Evolutionary conservation across 371 early-diverging fungal genomes (phyloP).

Genomic region (Synchytrium microbalum): DNA sequence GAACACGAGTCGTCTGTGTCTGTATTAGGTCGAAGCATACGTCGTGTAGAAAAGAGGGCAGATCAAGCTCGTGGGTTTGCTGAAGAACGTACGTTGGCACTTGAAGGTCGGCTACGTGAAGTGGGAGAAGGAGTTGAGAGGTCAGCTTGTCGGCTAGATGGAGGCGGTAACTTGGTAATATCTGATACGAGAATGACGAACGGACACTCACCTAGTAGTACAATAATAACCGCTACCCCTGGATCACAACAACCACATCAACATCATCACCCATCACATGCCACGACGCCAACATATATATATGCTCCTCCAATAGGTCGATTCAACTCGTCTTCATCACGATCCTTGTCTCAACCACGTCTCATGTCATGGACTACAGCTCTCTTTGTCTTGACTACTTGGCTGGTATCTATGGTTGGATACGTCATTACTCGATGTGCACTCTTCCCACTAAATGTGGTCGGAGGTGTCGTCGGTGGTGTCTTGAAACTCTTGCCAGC

Average conservation of each 20-base stretch:
- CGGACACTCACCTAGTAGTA: background rate
- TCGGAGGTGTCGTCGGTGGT: background rate
- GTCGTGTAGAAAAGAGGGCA: background rate
- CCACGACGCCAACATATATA: background rate
- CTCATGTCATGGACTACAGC: background rate
- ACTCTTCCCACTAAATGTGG: background rate
- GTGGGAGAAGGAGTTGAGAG: background rate
- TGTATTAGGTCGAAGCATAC: background rate
- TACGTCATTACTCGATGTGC: background rate
- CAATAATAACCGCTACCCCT: background rate
- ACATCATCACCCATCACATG: background rate
- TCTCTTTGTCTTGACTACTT: background rate
- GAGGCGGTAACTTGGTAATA: background rate
- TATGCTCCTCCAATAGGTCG: background rate
- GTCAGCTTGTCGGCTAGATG: too few species aligned
- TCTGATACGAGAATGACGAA: too few species aligned
- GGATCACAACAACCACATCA: too few species aligned
- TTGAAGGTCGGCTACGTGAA: background rate
- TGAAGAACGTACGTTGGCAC: background rate
- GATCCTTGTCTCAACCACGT: background rate
- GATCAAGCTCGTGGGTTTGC: background rate
- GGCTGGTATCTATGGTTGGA: background rate
- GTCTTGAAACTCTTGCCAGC: background rate
- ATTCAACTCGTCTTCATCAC: background rate
- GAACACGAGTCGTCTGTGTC: background rate